A percentile compares a stretch with the other conserved stretches of the same genome.
Evolutionary conservation across 805 yeast species (phyloP).

Genomic region (Candida nanaspora): DNA sequence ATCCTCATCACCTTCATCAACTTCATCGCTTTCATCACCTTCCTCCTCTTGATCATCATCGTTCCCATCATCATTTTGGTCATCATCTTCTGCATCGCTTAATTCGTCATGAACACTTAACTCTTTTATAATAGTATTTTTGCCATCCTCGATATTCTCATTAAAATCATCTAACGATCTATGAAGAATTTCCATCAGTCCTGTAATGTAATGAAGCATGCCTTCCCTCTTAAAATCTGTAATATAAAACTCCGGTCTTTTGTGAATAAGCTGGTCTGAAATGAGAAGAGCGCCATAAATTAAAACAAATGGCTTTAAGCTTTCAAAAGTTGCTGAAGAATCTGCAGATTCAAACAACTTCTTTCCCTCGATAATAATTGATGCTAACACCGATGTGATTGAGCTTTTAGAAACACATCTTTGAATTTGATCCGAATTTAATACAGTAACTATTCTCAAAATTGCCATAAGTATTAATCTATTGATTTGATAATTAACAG

Average conservation of each 20-base stretch:
- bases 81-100: conserved; percentile 11
- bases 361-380: conserved; percentile 52
- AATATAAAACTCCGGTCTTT: conserved; percentile 37
- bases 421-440: conserved; percentile 25
- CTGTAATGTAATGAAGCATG: conserved; percentile 42
- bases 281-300: conserved; percentile 47
- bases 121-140: conserved; percentile 6
- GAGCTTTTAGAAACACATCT: conserved; percentile 26
- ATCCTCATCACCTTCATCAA: conserved; percentile 15
- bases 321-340: conserved; percentile 5
- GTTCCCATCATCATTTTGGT: conserved; percentile 15
- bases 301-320: conserved; percentile 30
- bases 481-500: conserved; percentile 62
- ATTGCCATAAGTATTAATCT: conserved; percentile 48
- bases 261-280: conserved; percentile 34
- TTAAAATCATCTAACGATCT: not conserved
- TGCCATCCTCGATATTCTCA: not conserved
- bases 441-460: conserved; percentile 40
- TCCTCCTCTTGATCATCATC: conserved; percentile 20
- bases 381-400: conserved; percentile 46
- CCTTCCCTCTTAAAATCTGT: conserved; percentile 65
- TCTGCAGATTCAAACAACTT: conserved; percentile 14
- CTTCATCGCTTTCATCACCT: conserved; percentile 6
- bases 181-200: conserved; percentile 22
- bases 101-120: conserved; percentile 13